Base-by-base conservation (phyloP, 441 rosid genomes). In the Arabidopsis hybrid region DNA sequence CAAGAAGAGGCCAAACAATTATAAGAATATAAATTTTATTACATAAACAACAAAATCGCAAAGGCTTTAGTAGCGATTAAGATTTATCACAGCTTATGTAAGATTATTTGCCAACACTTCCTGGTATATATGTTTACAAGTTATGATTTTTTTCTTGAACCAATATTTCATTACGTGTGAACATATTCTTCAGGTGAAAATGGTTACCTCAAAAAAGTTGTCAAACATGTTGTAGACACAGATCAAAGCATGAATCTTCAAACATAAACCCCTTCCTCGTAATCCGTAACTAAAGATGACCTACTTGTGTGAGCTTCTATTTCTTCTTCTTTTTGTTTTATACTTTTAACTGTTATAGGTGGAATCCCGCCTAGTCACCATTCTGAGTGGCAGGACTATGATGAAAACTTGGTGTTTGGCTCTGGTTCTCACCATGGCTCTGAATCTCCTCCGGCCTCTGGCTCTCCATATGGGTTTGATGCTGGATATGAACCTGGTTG, bases 201-300 rank as follows among this genome's bases (percentile, higher is more conserved):
- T 46, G 47, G 67, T 79, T 91, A 91, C 90, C 97, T 86, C 71
- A 71, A 43, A 67, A 77, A 65, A 71, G 77, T 79, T 69, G 72
- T 78, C 73, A 80, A 81, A 47, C 81, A 77, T 39, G 80, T 74
- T 49, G 77, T 72, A 71, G 82, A 71, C 69, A 75, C 72, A 80
- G 71, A 74, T 60, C 78, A 74, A 77, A 52, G 60, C 80, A 82
- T 38, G 52, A 74, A 70, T 80, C 82, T 72, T 84, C 62, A 68
- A 61, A 79, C 53, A 26, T 73, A 77, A 82, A 76, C 79, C 66
- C 40, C 77, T 71, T 65, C 71, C 70, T 77, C 29, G 57, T 49
- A 77, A 38, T 76, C 65, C 71, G 66, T 64, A 84, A 74, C 50
- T 63, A 61, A 67, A 73, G 83, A 61, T 65, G 74, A 79, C 74